Evolutionary conservation across 805 yeast genomes (phyloP), one percentile per base, ranked within the genome.

Genomic region (Saccharomycopsis guyanensis): DNA sequence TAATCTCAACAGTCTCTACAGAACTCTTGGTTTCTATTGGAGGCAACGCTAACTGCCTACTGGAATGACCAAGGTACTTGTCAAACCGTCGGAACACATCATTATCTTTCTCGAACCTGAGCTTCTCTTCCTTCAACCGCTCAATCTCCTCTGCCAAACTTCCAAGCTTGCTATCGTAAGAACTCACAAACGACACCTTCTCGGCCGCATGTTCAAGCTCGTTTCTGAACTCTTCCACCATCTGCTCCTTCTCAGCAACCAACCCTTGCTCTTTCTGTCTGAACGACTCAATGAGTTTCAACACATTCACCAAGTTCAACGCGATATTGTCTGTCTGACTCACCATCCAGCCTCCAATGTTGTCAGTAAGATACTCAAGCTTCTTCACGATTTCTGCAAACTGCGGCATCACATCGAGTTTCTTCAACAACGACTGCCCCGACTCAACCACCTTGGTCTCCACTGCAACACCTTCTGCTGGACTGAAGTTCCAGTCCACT

Each of bases 21-120:
- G n/a, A n/a, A 6, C 10, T 7, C 12, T 13, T 12, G 16, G 12
- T 32, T 22, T 3, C 19, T 19, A 27, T 12, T 23, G 20, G 33
- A 19, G 31, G 29, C 19, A 27, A 15, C 42, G 3, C 33, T 16
- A 5, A 37, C 38, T 4, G 27, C 23, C 23, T 43, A n/a, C n/a
- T n/a, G 29, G 13, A 18, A 12, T 7, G 34, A 18, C 31, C 25
- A 19, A 13, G 15, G 25, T 24, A 40, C 31, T 24, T 18, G n/a
- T 40, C 25, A 29, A 50, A 50, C 39, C 39, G 43, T 23, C 34
- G 45, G 39, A 38, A 50, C n/a, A 50, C 38, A 31, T 34, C 35
- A 27, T 50, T 50, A 27, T 50, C 53, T 18, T 47, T 43, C 38
- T 50, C 53, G 29, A 50, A 50, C 16, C 31, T 41, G 24, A 50